Evolutionary conservation across 495 filamentous ascomycete genomes (phyloP), one percentile per base, ranked within the genome.

Genomic region (Penicillium ochrochloron): DNA sequence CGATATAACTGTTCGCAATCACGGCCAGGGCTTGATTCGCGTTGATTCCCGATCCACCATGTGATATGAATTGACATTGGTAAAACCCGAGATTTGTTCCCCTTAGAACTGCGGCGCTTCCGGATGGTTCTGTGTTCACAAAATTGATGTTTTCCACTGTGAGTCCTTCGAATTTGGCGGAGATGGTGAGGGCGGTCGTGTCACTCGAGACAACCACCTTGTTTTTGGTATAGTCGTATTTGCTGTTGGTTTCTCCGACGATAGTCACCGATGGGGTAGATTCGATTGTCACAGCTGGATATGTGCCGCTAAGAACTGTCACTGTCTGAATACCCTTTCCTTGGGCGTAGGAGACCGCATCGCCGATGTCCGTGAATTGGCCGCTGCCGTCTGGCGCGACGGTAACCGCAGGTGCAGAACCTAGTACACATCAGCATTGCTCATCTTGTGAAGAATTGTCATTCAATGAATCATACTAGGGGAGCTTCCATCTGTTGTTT

Each of bases 1-100:
- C 35, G 25, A 67, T 63, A 23, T 60, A 63, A 34, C 65, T 63
- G 41, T 67, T 67, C 9, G 65, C 65, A 33, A 67, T 63, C 1
- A 67, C 7, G 21, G 31, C 61, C 4, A 67, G 0, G 15, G 56
- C 65, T 15, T 51, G 23, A 8, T 60, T 53, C 3, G 52, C 56
- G 19, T 41, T 41, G 17, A 63, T 57, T 2, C 23, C 65, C 5
- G 27, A 35, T 2, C 29, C 17, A n/a, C 57, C 46, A 10, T 48
- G 34, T 8, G 65, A 67, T 12, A 67, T 59, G 41, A 67, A 63
- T 17, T 64, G 51, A 14, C 60, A 67, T 10, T 53, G 27, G 50
- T 67, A 67, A 27, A 67, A 61, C 27, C 41, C 65, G 11, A 51
- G 35, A 3, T 63, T 58, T 1, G 29, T 52, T 17, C 65, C 65